Evolutionary conservation across 257 asterid species (phyloP).

Genomic region (Thymus mandschuricus): DNA sequence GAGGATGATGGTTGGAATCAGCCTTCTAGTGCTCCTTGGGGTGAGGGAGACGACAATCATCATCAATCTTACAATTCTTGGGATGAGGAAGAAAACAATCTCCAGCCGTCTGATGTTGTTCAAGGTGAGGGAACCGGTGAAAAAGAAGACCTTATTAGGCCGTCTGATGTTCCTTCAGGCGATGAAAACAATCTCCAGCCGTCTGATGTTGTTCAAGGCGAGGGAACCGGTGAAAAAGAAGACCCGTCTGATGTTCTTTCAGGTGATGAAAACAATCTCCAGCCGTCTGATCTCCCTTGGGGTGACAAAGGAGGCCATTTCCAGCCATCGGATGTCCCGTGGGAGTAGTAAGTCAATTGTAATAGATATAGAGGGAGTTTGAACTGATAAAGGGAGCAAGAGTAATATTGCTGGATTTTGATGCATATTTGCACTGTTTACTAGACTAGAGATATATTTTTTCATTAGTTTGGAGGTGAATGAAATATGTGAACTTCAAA

Average conservation of each 20-base stretch:
- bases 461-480: background rate
- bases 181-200: constrained; percentile 6
- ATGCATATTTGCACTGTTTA: background rate
- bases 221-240: background rate
- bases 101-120: constrained; percentile 13
- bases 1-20: constrained; percentile 5
- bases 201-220: constrained; percentile 7
- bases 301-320: background rate
- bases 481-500: too few species aligned
- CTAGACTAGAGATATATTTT: background rate
- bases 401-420: constrained; percentile 36
- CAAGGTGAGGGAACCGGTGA: background rate
- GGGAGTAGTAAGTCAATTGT: constrained; percentile 27
- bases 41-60: constrained; percentile 1
- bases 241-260: background rate
- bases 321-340: constrained; percentile 24
- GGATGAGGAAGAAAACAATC: constrained; percentile 8
- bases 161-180: background rate
- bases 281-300: background rate
- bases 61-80: constrained; percentile 28
- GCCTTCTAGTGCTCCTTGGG: background rate
- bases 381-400: constrained; percentile 35
- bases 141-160: background rate
- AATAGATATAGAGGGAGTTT: constrained; percentile 24
- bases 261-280: background rate